Conservation (phyloP, 2,329 filamentous ascomycete genomes). For the Aspergillus felis region DNA sequence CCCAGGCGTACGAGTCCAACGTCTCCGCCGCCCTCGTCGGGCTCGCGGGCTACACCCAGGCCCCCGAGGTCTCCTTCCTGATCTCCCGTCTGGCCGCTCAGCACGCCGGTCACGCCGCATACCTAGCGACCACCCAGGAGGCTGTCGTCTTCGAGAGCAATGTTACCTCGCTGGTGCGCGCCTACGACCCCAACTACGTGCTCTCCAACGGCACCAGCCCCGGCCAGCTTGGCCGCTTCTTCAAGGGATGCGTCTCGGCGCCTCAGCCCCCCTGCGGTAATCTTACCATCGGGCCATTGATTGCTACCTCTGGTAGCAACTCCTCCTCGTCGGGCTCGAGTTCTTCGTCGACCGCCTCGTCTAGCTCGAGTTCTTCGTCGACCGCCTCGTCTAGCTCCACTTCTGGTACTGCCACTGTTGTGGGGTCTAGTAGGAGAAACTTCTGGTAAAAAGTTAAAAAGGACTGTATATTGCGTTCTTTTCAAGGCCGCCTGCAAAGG, state of each 20-base stretch:
- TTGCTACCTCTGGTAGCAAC: constrained; percentile 14
- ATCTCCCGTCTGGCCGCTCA: constrained; percentile 25
- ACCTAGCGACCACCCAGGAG: constrained; percentile 17
- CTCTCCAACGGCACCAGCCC: constrained; percentile 16
- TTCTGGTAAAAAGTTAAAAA: background rate
- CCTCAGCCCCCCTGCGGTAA: constrained; percentile 19
- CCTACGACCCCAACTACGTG: constrained; percentile 21
- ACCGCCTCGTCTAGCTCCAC: background rate
- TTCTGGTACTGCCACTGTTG: background rate
- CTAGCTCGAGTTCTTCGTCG: background rate
- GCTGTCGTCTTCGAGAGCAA: constrained; percentile 17
- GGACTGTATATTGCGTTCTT: background rate
- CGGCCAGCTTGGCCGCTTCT: constrained; percentile 21
- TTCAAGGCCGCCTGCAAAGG: background rate
- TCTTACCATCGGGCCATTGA: constrained; percentile 21
- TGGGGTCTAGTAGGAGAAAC: background rate
- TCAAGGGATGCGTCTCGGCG: constrained; percentile 19
- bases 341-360: too few species aligned
- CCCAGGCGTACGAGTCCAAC: constrained; percentile 18
- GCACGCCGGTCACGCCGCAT: constrained; percentile 20
- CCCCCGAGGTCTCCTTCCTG: constrained; percentile 29
- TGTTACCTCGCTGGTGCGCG: constrained; percentile 18
- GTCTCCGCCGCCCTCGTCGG: constrained; percentile 24
- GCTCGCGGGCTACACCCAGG: constrained; percentile 24
- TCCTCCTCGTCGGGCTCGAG: background rate